A percentile compares a stretch with the other conserved stretches of the same genome.
Conservation (phyloP, 2,329 filamentous ascomycete species). For the Ascochyta clinopodiicola region DNA sequence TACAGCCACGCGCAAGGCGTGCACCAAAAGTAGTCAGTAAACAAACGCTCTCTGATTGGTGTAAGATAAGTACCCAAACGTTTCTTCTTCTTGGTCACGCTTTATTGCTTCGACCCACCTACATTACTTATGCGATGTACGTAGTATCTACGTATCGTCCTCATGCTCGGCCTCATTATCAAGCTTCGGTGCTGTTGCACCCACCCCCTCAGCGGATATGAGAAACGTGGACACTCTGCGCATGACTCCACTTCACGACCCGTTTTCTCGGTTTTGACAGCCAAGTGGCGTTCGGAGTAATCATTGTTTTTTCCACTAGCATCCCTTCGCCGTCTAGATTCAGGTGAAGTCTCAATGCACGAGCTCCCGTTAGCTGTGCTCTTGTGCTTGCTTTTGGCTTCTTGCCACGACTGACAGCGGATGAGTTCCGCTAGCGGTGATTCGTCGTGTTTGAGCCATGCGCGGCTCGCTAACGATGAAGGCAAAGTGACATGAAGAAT, state of each 20-base stretch:
- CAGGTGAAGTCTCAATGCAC: neutral
- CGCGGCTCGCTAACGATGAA: neutral
- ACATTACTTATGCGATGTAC: too few relatives aligned
- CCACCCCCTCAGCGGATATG: neutral
- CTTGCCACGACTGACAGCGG: neutral
- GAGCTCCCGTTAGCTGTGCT: neutral
- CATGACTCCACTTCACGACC: slow-evolving; percentile 1
- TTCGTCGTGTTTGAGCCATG: slow-evolving; percentile 1
- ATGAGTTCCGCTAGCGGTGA: neutral
- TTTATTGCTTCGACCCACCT: too few relatives aligned
- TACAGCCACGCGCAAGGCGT: too few relatives aligned
- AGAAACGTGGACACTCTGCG: neutral
- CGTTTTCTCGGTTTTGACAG: slow-evolving; percentile 3
- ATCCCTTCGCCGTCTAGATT: neutral
- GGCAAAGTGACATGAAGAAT: neutral
- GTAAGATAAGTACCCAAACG: too few relatives aligned
- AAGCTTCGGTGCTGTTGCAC: slow-evolving; percentile 7
- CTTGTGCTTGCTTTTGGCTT: slow-evolving; percentile 2
- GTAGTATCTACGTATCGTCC: neutral
- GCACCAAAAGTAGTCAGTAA: too few relatives aligned
- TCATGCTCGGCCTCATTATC: slow-evolving; percentile 5
- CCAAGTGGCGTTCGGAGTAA: neutral
- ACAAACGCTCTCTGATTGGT: too few relatives aligned
- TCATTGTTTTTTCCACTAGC: neutral
- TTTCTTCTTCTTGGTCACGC: too few relatives aligned